phyloP scores from a whole-genome alignment of 2,329 filamentous ascomycete species.

The Penicillium sp. region DNA sequence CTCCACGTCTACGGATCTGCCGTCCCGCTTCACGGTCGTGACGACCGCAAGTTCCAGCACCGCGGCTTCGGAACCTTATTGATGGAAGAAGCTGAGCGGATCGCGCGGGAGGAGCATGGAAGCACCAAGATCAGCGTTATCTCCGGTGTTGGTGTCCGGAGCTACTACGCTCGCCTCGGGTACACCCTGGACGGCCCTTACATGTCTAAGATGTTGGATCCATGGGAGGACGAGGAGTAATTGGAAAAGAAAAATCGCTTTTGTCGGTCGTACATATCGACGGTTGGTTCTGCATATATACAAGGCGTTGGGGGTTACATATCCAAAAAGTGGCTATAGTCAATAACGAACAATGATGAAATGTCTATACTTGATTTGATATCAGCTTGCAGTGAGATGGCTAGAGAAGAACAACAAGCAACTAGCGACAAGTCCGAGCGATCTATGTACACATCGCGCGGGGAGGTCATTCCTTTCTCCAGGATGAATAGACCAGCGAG shows the following conservation, averaged over 20 bases:
- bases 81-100: conserved; percentile 97
- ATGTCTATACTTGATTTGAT: conserved; percentile 28
- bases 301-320: conserved; percentile 23
- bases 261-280: background rate
- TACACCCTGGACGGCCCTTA: conserved; percentile 94
- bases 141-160: conserved; percentile 93
- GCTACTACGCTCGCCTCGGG: conserved; percentile 91
- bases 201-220: conserved; percentile 59
- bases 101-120: conserved; percentile 90
- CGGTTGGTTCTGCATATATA: conserved; percentile 20
- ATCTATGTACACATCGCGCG: conserved; percentile 29
- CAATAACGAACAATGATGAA: conserved; percentile 30
- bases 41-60: conserved; percentile 97
- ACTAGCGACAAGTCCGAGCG: conserved; percentile 18
- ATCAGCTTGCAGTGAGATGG: conserved; percentile 10
- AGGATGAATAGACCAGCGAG: conserved; percentile 19
- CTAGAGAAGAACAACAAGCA: conserved; percentile 12
- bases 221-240: conserved; percentile 44
- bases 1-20: conserved; percentile 96
- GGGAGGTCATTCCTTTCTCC: conserved; percentile 9
- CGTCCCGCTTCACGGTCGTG: conserved; percentile 93
- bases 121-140: conserved; percentile 96
- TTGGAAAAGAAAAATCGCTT: conserved; percentile 4
- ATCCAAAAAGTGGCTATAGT: conserved; percentile 22
- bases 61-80: conserved; percentile 94